These are phyloP conservation scores for Kluyveromyces lactis DNA, from an alignment of 805 yeast genomes.

Conservation along the genomic window DNA sequence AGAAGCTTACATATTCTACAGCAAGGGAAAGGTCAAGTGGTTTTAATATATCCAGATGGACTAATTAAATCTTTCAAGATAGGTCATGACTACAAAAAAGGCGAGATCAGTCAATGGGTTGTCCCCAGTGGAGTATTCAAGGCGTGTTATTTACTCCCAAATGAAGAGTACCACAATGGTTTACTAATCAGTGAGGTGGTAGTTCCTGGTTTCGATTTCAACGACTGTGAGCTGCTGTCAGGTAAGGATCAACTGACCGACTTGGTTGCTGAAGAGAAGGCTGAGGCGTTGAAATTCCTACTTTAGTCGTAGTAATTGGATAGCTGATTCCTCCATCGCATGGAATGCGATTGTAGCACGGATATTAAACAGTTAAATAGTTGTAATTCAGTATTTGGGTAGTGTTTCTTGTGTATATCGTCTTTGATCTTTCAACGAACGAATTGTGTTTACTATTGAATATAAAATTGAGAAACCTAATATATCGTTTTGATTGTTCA, in stretches of 20 bases:
- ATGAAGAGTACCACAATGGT: slow-evolving; percentile 31
- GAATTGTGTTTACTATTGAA: no score
- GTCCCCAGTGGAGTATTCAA: slow-evolving; percentile 55
- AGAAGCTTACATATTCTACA: slow-evolving; percentile 49
- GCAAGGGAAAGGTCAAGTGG: slow-evolving; percentile 48
- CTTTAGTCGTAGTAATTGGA: slow-evolving; percentile 12
- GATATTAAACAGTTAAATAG: no score
- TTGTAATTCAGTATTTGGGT: no score
- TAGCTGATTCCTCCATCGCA: neutral
- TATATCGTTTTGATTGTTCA: no score
- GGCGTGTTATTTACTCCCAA: slow-evolving; percentile 43
- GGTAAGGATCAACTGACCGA: slow-evolving; percentile 25
- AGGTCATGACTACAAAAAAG: slow-evolving; percentile 40
- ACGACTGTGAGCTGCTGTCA: slow-evolving; percentile 41
- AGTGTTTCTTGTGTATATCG: no score
- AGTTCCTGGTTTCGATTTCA: slow-evolving; percentile 53
- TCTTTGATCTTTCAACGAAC: no score
- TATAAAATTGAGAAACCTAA: no score
- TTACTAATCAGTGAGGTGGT: slow-evolving; percentile 49
- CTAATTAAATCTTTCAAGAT: slow-evolving; percentile 41
- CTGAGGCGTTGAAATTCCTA: slow-evolving; percentile 32
- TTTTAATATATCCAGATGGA: slow-evolving; percentile 45
- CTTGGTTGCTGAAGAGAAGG: slow-evolving; percentile 33
- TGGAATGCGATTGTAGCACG: no score
- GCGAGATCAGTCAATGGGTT: slow-evolving; percentile 52